These are phyloP conservation scores for Phaeosphaeria sp. DNA, from an alignment of 2,329 filamentous ascomycete species.

Conservation along the genomic window DNA sequence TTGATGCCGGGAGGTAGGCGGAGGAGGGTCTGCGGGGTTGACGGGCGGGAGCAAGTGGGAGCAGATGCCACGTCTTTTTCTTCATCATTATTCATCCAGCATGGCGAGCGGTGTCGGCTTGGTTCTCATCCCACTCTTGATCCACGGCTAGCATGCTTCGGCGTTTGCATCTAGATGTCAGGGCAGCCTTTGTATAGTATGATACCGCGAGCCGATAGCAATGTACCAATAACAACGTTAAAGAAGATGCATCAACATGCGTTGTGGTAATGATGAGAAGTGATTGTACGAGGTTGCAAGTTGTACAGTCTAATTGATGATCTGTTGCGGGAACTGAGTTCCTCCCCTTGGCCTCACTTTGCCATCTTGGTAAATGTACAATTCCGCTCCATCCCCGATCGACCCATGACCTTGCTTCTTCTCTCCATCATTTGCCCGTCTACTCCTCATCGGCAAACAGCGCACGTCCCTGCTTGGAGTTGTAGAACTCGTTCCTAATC, in stretches of 20 bases:
- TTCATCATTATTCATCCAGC: background rate
- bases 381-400: background rate
- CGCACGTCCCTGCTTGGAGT: slow-evolving; percentile 76
- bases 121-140: slow-evolving; percentile 5
- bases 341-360: background rate
- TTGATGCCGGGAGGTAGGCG: slow-evolving; percentile 10
- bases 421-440: slow-evolving; percentile 2
- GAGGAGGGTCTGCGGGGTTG: too few relatives aligned
- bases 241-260: background rate
- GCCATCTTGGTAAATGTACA: slow-evolving; percentile 21
- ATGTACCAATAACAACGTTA: background rate
- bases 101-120: slow-evolving; percentile 1
- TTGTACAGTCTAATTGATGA: slow-evolving; percentile 6
- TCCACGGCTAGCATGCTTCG: slow-evolving; percentile 1
- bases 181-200: background rate
- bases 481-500: slow-evolving; percentile 77
- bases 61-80: background rate
- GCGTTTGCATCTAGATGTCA: background rate
- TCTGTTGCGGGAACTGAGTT: background rate
- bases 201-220: background rate
- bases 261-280: background rate
- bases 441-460: slow-evolving; percentile 57
- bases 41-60: too few relatives aligned
- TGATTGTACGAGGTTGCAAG: background rate
- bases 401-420: background rate